These are phyloP conservation scores for Candida fluviatilis DNA, from an alignment of 805 yeast genomes.

Conservation along the genomic window DNA sequence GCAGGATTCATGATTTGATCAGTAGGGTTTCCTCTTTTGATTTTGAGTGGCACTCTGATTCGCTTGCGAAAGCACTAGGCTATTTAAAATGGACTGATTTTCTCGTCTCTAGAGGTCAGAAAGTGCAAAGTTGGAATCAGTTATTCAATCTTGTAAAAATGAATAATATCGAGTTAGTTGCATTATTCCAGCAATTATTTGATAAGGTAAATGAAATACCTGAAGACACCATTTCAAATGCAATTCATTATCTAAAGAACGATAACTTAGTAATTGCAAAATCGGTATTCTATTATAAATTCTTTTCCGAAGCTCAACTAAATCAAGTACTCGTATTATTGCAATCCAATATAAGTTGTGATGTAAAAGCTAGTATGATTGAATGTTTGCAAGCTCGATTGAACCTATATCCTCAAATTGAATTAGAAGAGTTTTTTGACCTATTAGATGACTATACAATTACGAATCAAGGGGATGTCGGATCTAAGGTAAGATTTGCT, in stretches of 20 bases:
- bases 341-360: conserved; percentile 23
- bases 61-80: conserved; percentile 34
- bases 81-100: conserved; percentile 18
- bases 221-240: conserved; percentile 16
- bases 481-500: conserved; percentile 62
- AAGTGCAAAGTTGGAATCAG: conserved; percentile 12
- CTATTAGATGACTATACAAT: conserved; percentile 73
- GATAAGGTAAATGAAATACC: conserved; percentile 5
- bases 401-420: conserved; percentile 3
- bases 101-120: neutral
- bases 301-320: conserved; percentile 11
- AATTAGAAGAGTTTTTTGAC: conserved; percentile 13
- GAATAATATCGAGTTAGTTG: conserved; percentile 6
- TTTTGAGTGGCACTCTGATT: conserved; percentile 32
- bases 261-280: conserved; percentile 13
- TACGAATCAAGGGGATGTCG: conserved; percentile 90
- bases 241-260: conserved; percentile 34
- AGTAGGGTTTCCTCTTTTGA: neutral
- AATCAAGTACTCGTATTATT: conserved; percentile 22
- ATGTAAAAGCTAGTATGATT: conserved; percentile 22
- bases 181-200: conserved; percentile 15
- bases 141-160: conserved; percentile 14
- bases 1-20: neutral
- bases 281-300: conserved; percentile 21
- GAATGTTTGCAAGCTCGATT: conserved; percentile 15